phyloP scores from a whole-genome alignment of 192 early-diverging fungal genomes.

The Chytriomyces hyalinus region DNA sequence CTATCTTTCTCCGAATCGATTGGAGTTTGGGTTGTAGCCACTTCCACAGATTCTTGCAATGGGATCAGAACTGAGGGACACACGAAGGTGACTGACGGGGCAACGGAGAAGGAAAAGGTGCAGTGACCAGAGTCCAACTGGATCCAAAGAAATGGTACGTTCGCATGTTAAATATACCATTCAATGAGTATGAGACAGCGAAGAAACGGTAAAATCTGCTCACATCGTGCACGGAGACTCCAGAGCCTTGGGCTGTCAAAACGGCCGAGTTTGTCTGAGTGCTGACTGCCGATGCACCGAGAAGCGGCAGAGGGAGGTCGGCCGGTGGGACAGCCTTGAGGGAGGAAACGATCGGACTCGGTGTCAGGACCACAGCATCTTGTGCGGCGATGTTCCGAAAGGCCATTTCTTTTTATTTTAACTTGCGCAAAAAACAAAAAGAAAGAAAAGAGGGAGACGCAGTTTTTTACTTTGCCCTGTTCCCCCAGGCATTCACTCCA shows the following conservation, averaged over 20 bases:
- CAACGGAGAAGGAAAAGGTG: constrained; percentile 28
- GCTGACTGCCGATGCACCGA: neutral
- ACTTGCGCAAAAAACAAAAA: constrained; percentile 19
- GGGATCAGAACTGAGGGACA: constrained; percentile 16
- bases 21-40: neutral
- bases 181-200: no score
- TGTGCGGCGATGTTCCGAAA: neutral
- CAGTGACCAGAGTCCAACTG: constrained; percentile 14
- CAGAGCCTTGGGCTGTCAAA: constrained; percentile 17
- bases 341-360: neutral
- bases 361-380: neutral
- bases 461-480: no score
- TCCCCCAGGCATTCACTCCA: neutral
- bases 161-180: no score
- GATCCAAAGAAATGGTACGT: no score
- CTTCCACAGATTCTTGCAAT: neutral
- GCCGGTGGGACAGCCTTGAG: neutral
- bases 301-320: constrained; percentile 15
- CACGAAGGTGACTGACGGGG: constrained; percentile 4
- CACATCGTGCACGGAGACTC: constrained; percentile 23
- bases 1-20: neutral
- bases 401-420: neutral
- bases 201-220: neutral
- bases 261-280: neutral
- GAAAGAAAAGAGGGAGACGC: neutral